Conservation (phyloP, 2,329 filamentous ascomycete genomes). For the Metarhizium album region DNA sequence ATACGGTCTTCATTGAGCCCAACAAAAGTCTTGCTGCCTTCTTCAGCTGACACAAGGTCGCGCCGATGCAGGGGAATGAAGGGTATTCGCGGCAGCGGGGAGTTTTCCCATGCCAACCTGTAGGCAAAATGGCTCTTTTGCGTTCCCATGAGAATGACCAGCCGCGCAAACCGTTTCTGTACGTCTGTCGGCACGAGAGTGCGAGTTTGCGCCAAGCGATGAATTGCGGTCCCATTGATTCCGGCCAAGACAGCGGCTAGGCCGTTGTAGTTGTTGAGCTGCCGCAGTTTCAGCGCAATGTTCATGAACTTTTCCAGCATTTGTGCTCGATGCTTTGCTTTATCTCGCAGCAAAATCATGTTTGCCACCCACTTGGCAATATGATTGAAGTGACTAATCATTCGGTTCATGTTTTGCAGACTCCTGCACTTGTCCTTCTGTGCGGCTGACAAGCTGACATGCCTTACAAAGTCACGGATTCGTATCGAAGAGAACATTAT, state of each 20-base stretch:
- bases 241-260: conserved; percentile 90
- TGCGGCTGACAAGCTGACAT: conserved; percentile 65
- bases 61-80: conserved; percentile 84
- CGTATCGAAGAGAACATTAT: conserved; percentile 94
- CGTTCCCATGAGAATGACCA: conserved; percentile 86
- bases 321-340: conserved; percentile 84
- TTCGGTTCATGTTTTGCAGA: conserved; percentile 79
- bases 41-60: conserved; percentile 83
- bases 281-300: conserved; percentile 73
- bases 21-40: conserved; percentile 84
- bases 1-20: conserved; percentile 63
- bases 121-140: conserved; percentile 92
- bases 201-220: conserved; percentile 70
- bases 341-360: conserved; percentile 81
- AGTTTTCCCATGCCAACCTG: conserved; percentile 96
- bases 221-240: conserved; percentile 78
- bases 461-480: conserved; percentile 82
- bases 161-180: conserved; percentile 75
- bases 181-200: conserved; percentile 60
- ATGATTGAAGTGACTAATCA: conserved; percentile 90
- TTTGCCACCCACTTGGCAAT: conserved; percentile 73
- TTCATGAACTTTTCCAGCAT: conserved; percentile 95
- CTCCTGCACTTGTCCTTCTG: conserved; percentile 66
- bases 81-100: conserved; percentile 77
- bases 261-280: conserved; percentile 94